Percentiles rank a stretch among this genome's conserved stretches.
These are phyloP conservation scores for Lathyrus sativus DNA, from an alignment of 306 rosid genomes.

Conservation along the genomic window DNA sequence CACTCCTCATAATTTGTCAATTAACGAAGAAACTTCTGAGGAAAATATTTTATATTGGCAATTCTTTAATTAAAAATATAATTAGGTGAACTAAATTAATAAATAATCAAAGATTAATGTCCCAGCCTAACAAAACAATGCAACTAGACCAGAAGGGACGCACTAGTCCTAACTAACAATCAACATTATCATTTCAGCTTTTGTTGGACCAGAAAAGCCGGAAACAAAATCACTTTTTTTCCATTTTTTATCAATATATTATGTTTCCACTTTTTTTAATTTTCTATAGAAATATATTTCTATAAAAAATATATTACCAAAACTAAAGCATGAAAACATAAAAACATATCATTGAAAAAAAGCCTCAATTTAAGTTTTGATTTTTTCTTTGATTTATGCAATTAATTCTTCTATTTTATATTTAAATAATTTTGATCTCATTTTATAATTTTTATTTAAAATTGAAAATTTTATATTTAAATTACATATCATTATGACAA, in stretches of 20 bases:
- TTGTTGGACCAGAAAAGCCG: not conserved
- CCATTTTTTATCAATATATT: not conserved
- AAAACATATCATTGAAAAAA: too few species aligned
- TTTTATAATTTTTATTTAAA: too few species aligned
- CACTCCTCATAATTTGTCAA: not conserved
- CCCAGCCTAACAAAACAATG: not conserved
- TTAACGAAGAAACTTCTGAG: not conserved
- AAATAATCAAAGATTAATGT: not conserved
- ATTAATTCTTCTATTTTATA: too few species aligned
- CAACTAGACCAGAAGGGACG: constrained; percentile 1
- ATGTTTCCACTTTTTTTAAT: not conserved
- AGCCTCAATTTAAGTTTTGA: too few species aligned
- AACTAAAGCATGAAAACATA: too few species aligned
- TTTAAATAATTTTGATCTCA: too few species aligned
- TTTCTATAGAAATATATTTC: too few species aligned
- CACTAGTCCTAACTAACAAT: not conserved
- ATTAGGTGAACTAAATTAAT: not conserved
- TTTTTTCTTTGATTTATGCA: too few species aligned
- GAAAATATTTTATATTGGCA: not conserved
- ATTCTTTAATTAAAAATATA: not conserved
- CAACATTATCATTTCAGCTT: not conserved
- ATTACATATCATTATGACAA: too few species aligned
- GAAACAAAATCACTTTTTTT: not conserved
- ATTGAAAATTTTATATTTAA: too few species aligned
- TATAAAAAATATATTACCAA: too few species aligned